Evolutionary conservation across 495 filamentous ascomycete species (phyloP), one percentile per base, ranked within the genome.

Genomic region (Hyaloscypha bicolor): DNA sequence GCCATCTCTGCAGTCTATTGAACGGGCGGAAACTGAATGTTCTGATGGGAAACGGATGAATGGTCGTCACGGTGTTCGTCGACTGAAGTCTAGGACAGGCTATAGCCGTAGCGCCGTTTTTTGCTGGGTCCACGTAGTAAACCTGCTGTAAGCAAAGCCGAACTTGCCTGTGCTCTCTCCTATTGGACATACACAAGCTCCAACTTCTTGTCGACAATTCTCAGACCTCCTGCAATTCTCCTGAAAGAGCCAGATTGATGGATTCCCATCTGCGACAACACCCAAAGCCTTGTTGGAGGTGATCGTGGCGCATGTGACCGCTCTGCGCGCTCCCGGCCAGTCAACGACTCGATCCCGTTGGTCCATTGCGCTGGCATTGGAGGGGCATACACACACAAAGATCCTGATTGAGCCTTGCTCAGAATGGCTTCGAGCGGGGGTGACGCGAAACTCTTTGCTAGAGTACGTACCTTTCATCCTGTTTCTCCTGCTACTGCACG

Each of bases 391-490:
- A 62, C 57, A 68, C 59, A 69, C 60, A 29, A 35, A 30, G 42
- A 29, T 19, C 60, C 62, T 62, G 66, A 62, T 65, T 64, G 42
- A 64, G 60, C 61, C 39, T 60, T 56, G 53, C 65, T 71, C 80
- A 87, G 71, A 69, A 94, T 93, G 88, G 90, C 87, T 82, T 86
- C 90, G 63, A 83, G 86, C 78, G 92, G 91, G 79, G 92, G 93
- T 79, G 95, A 99, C 87, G 96, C 95, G 81, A 97, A 97, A 86
- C 89, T 99, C 81, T 99, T 99, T 84, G 94, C 96, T 72, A 90
- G 96, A 82, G 95, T 99, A 94, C 78, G 93, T 91, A 55, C 51
- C 53, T 62, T 63, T 53, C 30, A 45, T 57, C 21, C 21, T 69
- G 11, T 33, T 37, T 52, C 22, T n/a, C 53, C 29, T 53, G 16